A percentile compares a stretch with the other conserved stretches of the same genome.
These are phyloP conservation scores for Cokeromyces recurvatus DNA, from an alignment of 371 early-diverging fungal genomes.

Conservation along the genomic window DNA sequence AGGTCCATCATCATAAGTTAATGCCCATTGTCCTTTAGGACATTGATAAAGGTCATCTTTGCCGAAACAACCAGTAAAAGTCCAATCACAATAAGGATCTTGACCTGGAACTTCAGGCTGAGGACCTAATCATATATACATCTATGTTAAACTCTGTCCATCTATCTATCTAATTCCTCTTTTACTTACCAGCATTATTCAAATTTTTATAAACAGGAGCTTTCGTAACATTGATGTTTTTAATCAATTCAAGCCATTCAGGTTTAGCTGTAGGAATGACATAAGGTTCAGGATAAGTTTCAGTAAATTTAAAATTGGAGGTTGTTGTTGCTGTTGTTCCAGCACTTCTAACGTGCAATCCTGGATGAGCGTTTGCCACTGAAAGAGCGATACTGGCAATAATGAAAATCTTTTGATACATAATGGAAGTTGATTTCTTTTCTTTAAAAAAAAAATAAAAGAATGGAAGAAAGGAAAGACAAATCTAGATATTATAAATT, in stretches of 20 bases:
- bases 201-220: conserved; percentile 36
- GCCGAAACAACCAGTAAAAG: conserved; percentile 45
- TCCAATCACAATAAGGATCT: conserved; percentile 54
- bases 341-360: conserved; percentile 3
- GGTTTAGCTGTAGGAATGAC: conserved; percentile 38
- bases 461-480: neutral
- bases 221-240: conserved; percentile 27
- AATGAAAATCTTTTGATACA: conserved; percentile 20
- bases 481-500: too few relatives aligned
- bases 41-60: conserved; percentile 46
- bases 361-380: conserved; percentile 20
- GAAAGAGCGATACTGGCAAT: conserved; percentile 17
- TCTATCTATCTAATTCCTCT: neutral
- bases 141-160: neutral
- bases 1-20: conserved; percentile 45
- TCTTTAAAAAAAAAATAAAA: conserved; percentile 3
- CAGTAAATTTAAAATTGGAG: conserved; percentile 28
- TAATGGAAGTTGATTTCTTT: neutral
- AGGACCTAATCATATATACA: conserved; percentile 27
- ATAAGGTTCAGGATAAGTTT: conserved; percentile 32
- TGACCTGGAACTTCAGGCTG: conserved; percentile 17
- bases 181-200: conserved; percentile 5
- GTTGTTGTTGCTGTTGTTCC: neutral
- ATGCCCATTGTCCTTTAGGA: conserved; percentile 50
- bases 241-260: conserved; percentile 44